These are phyloP conservation scores for Cucumis sativus DNA, from an alignment of 306 rosid species.

Conservation along the genomic window DNA sequence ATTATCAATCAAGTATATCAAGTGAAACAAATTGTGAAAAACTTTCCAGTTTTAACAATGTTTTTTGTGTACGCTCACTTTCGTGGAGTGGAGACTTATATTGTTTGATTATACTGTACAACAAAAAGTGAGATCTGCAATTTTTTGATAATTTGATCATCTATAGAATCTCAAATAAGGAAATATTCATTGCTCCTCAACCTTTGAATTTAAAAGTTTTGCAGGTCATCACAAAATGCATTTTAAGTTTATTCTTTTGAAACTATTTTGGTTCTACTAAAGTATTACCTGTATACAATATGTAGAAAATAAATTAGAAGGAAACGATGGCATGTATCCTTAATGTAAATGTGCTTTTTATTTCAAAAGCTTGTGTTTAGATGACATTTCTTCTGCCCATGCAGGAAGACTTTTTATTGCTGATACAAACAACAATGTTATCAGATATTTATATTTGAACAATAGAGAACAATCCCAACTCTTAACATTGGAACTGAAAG, in stretches of 20 bases:
- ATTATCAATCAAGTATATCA: not conserved
- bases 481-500: conserved; percentile 65
- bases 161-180: not conserved
- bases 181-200: not conserved
- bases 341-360: not conserved
- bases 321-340: not conserved
- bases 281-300: not conserved
- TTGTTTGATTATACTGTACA: not conserved
- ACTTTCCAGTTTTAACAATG: not conserved
- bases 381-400: not conserved
- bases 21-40: not conserved
- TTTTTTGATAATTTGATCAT: not conserved
- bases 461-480: conserved; percentile 31
- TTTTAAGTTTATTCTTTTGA: not conserved
- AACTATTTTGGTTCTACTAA: not conserved
- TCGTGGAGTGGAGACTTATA: not conserved
- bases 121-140: not conserved
- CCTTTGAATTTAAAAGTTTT: not conserved
- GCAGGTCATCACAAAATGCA: not conserved
- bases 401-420: conserved; percentile 81
- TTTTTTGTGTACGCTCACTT: not conserved
- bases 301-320: not conserved
- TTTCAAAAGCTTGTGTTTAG: conserved; percentile 2
- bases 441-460: conserved; percentile 69
- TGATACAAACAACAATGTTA: conserved; percentile 82